These are phyloP conservation scores for Amphichorda felina DNA, from an alignment of 2,329 filamentous ascomycete genomes.

Conservation along the genomic window DNA sequence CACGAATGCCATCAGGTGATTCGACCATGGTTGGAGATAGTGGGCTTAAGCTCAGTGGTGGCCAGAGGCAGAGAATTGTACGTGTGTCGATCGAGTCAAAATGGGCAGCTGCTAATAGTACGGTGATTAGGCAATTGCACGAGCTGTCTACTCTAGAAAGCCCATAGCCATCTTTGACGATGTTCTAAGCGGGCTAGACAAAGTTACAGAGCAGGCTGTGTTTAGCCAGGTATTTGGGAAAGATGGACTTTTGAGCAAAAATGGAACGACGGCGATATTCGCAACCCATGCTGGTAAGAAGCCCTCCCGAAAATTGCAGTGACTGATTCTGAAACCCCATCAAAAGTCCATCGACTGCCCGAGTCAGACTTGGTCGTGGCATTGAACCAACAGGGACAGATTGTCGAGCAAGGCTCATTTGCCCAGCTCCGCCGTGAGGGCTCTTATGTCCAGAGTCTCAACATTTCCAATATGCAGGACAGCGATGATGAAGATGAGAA, in stretches of 20 bases:
- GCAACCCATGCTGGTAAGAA: slow-evolving; percentile 12
- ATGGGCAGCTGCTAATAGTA: too few species aligned
- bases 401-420: slow-evolving; percentile 29
- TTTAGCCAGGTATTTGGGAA: slow-evolving; percentile 24
- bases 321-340: neutral
- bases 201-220: slow-evolving; percentile 26
- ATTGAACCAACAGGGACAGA: slow-evolving; percentile 22
- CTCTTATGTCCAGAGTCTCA: slow-evolving; percentile 23
- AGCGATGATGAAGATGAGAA: slow-evolving; percentile 1
- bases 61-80: slow-evolving; percentile 20
- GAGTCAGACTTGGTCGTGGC: slow-evolving; percentile 31
- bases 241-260: slow-evolving; percentile 19
- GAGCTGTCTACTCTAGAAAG: slow-evolving; percentile 19
- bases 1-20: slow-evolving; percentile 10
- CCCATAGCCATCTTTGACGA: slow-evolving; percentile 24
- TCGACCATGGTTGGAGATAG: slow-evolving; percentile 16
- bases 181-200: slow-evolving; percentile 26
- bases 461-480: slow-evolving; percentile 8
- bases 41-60: slow-evolving; percentile 20
- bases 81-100: too few species aligned
- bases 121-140: slow-evolving; percentile 8
- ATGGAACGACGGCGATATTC: slow-evolving; percentile 16
- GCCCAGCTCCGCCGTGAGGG: slow-evolving; percentile 19
- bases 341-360: slow-evolving; percentile 21
- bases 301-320: slow-evolving; percentile 14